phyloP scores from a whole-genome alignment of 257 asterid species.

The Lavandula angustifolia region DNA sequence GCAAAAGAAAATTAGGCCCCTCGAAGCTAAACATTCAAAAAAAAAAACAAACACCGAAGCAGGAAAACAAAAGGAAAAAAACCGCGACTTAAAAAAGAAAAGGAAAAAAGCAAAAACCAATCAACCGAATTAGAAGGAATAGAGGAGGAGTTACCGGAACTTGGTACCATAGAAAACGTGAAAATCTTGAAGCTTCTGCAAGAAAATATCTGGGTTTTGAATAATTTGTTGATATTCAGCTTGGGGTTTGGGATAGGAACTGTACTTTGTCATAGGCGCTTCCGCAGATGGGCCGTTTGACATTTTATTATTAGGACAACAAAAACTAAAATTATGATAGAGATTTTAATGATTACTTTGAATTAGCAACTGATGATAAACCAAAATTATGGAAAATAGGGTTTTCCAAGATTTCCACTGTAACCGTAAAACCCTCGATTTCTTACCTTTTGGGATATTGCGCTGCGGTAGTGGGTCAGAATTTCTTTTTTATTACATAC shows the following conservation, averaged over 20 bases:
- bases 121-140: background rate
- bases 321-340: conserved; percentile 28
- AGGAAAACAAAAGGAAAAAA: conserved; percentile 2
- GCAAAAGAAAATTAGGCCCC: conserved; percentile 31
- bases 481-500: background rate
- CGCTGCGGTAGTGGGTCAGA: background rate
- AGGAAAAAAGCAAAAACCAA: background rate
- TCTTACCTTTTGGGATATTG: background rate
- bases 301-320: conserved; percentile 46
- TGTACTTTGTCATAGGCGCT: conserved; percentile 39
- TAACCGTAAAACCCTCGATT: conserved; percentile 5
- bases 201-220: conserved; percentile 65
- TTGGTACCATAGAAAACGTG: conserved; percentile 52
- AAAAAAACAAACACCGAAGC: background rate
- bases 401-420: conserved; percentile 23
- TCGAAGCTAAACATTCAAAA: background rate
- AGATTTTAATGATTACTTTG: conserved; percentile 24
- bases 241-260: conserved; percentile 73
- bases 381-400: background rate
- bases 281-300: conserved; percentile 50
- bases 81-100: background rate
- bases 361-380: conserved; percentile 28
- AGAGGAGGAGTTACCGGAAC: conserved; percentile 44
- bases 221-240: conserved; percentile 72
- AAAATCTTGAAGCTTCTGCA: conserved; percentile 65